Evolutionary conservation across 2,329 filamentous ascomycete species (phyloP), one percentile per base, ranked within the genome.

Genomic region (Diaporthe helianthi): DNA sequence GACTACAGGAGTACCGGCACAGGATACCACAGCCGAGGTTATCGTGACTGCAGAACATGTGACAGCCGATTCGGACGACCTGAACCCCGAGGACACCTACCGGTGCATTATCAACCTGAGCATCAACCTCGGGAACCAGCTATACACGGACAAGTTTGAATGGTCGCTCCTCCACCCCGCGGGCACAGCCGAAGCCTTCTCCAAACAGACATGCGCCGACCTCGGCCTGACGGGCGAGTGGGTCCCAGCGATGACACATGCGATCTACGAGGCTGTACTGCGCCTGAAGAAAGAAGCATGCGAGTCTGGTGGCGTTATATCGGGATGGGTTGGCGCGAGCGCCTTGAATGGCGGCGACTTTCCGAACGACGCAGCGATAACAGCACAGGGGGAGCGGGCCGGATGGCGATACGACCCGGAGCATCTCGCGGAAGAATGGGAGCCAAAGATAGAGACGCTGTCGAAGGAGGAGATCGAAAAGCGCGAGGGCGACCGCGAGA

Each of bases 401-500:
- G 96, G 96, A 3, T 98, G 96, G 95, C 88, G 96, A 72, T 97
- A 98, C 78, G 96, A 99, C 73, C 93, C 93, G 3, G 96, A 98
- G 76, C 91, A 93, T 70, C 85, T 98, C 4, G 94, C 88, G 9
- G 91, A 93, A 72, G 90, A 92, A 71, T 96, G 93, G 93, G 92
- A 94, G 77, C 92, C 93, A 8, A 93, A 92, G 82, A 85, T 96
- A 10, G 93, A 95, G 78, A 85, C 87, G 0, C 82, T 99, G 2
- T 94, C 91, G 47, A 97, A 97, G 75, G 96, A 99, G 75, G 96
- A 99, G 77, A 98, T 99, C 66, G 96, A 99, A 81, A 97, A 97
- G 82, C 89, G 96, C 33, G 96, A 99, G 80, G 93, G 93, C 64
- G 96, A 99, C 77, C 88, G 96, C 51, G 96, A 99, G 80, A 86